These are phyloP conservation scores for Corymbia calophylla DNA, from an alignment of 441 rosid genomes.

Conservation along the genomic window DNA sequence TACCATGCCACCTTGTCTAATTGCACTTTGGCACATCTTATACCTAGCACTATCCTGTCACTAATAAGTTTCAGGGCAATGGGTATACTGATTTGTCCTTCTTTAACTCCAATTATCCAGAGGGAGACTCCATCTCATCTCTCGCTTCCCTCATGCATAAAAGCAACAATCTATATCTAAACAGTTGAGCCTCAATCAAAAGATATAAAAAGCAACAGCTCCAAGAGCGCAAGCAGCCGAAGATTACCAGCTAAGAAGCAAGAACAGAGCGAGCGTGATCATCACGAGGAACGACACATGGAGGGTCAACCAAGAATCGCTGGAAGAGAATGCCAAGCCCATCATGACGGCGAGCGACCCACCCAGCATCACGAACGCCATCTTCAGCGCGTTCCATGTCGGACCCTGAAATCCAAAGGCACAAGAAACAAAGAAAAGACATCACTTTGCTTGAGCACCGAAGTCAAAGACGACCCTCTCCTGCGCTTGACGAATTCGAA, in stretches of 20 bases:
- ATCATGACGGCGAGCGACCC: constrained; percentile 63
- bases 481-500: neutral
- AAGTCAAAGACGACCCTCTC: neutral
- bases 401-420: constrained; percentile 47
- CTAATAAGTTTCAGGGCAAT: neutral
- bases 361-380: constrained; percentile 69
- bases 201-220: neutral
- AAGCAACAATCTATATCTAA: neutral
- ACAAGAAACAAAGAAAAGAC: neutral
- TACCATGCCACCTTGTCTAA: neutral
- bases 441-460: neutral
- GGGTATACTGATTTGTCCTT: neutral
- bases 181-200: neutral
- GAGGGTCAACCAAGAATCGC: constrained; percentile 56
- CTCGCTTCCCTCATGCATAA: neutral
- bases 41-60: neutral
- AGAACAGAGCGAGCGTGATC: constrained; percentile 60
- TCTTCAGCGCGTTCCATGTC: constrained; percentile 73
- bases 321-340: constrained; percentile 72
- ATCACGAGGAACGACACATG: constrained; percentile 73
- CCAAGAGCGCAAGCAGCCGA: neutral
- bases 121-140: neutral
- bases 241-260: constrained; percentile 73
- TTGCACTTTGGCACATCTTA: neutral
- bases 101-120: neutral